These are phyloP conservation scores for Syncephalis fuscata DNA, from an alignment of 371 early-diverging fungal species.

Conservation along the genomic window DNA sequence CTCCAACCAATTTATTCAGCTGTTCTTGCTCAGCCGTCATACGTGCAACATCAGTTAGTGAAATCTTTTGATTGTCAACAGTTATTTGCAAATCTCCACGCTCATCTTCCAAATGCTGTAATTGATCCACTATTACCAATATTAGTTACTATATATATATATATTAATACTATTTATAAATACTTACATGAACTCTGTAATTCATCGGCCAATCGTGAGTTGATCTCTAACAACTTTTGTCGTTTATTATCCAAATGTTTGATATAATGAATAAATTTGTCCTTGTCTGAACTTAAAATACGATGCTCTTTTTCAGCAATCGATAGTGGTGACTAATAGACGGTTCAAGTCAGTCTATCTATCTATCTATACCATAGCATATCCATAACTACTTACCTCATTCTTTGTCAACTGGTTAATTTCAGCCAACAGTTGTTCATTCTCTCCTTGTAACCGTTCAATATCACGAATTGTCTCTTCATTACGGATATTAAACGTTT, in stretches of 20 bases:
- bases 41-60: slow-evolving; percentile 6
- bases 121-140: background rate
- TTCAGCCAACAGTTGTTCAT: slow-evolving; percentile 1
- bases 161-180: no score
- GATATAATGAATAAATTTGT: slow-evolving; percentile 5
- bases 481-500: background rate
- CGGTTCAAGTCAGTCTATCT: background rate
- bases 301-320: slow-evolving; percentile 4
- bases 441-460: background rate
- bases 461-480: background rate
- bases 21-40: slow-evolving; percentile 7
- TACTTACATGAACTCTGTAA: background rate
- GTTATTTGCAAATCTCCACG: slow-evolving; percentile 1
- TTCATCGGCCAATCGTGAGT: slow-evolving; percentile 1
- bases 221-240: slow-evolving; percentile 3
- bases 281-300: slow-evolving; percentile 1
- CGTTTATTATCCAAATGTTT: slow-evolving; percentile 7
- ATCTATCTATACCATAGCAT: no score
- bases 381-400: background rate
- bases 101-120: slow-evolving; percentile 1
- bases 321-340: slow-evolving; percentile 3
- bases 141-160: no score
- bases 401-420: background rate
- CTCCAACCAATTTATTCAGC: background rate
- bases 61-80: slow-evolving; percentile 6